Evolutionary conservation across 805 yeast genomes (phyloP).

Genomic region (Schizosaccharomyces octosporus): DNA sequence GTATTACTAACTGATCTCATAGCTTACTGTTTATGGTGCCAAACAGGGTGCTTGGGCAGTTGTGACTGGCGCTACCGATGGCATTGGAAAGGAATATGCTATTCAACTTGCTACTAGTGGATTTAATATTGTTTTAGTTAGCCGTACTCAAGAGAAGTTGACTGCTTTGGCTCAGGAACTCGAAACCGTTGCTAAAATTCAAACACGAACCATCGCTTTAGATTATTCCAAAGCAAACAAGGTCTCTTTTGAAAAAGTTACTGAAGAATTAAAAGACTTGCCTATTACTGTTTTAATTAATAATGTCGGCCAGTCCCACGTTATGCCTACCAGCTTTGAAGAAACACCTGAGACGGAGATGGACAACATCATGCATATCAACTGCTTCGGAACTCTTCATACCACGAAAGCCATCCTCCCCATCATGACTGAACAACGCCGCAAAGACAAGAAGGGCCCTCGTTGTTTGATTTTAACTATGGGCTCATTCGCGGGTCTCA

Average conservation of each 20-base stretch:
- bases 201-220: conserved; percentile 44
- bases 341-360: conserved; percentile 59
- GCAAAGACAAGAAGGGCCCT: conserved; percentile 18
- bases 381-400: conserved; percentile 60
- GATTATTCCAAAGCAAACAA: conserved; percentile 34
- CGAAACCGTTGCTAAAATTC: conserved; percentile 29
- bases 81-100: conserved; percentile 84
- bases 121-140: conserved; percentile 57
- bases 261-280: conserved; percentile 20
- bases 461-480: conserved; percentile 45
- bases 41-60: conserved; percentile 65
- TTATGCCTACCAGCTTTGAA: conserved; percentile 78
- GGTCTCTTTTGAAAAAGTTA: conserved; percentile 12
- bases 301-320: conserved; percentile 86
- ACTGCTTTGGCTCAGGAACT: conserved; percentile 40
- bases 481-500: conserved; percentile 91
- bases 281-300: conserved; percentile 59
- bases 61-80: conserved; percentile 91
- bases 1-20: not conserved
- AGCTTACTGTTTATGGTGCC: conserved; percentile 50
- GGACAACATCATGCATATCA: conserved; percentile 58
- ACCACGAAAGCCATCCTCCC: conserved; percentile 67
- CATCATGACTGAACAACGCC: conserved; percentile 24
- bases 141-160: conserved; percentile 63
- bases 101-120: conserved; percentile 65